Evolutionary conservation across 306 rosid genomes (phyloP), one percentile per base, ranked within the genome.

Genomic region (Sindora glabra): DNA sequence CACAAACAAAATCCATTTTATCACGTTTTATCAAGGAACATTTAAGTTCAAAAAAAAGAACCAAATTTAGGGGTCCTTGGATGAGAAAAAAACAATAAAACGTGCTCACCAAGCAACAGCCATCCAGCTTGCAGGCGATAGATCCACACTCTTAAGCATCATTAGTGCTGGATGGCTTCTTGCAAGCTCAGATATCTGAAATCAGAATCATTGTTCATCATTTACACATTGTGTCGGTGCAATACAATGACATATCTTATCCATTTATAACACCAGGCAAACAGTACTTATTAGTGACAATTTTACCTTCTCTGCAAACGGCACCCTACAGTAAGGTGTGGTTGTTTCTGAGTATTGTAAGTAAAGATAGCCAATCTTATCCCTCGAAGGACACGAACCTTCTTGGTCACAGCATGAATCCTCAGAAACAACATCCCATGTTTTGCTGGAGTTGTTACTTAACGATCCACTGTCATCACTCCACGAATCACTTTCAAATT

Each of bases 111-210:
- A 89, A n/a, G 94, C 82, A 74, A 89, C 83, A 13, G 94, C 89
- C 88, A 89, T 89, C 96, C 96, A 89, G 64, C 90, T 89, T 5
- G 96, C 96, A 1, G 96, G 96, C 5, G 86, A 85, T 76, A 89
- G 81, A 70, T 85, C 94, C 8, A 89, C 83, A 22, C 94, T 85
- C 73, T 79, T 85, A 56, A 89, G 73, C 0, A 86, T 80, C 79
- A 70, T 69, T 17, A 89, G 3, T 5, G 76, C 83, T 0, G 96
- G 90, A 65, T 78, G 63, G 51, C 18, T 71, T 46, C 51, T 69
- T 29, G 88, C 78, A 64, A 89, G 68, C 69, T 89, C 90, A 5
- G 48, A 72, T 41, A 89, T 74, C 94, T 89, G 73, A 45, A 57
- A 69, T 30, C 60, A 59, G 12, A 17, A 33, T 24, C 34, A 30